Conservation (phyloP, 768 basidiomycete species). For the Tulasnella calospora region DNA sequence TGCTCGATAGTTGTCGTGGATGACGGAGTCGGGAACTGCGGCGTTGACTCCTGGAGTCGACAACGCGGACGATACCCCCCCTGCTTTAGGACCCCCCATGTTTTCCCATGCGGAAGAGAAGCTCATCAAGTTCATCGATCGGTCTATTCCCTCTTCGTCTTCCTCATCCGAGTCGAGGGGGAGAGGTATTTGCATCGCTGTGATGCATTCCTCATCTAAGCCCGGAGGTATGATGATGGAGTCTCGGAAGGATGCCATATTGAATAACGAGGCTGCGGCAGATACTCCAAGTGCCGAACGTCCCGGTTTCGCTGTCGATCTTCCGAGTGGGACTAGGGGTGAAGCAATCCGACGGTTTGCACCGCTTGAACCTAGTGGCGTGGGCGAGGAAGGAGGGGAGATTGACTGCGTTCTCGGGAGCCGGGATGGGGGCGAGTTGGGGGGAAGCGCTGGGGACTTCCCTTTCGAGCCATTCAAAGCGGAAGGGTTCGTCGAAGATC, state of each 20-base stretch:
- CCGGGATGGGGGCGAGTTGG: neutral
- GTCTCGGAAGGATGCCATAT: neutral
- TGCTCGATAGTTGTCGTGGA: constrained; percentile 81
- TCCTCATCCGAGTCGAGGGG: constrained; percentile 71
- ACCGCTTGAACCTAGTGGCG: neutral
- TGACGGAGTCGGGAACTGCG: constrained; percentile 43
- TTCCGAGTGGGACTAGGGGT: constrained; percentile 3
- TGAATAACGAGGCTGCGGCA: neutral
- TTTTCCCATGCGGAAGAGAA: constrained; percentile 63
- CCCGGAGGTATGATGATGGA: constrained; percentile 14
- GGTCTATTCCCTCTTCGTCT: constrained; percentile 40
- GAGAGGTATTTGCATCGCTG: constrained; percentile 68
- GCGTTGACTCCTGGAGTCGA: neutral
- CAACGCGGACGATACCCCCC: neutral
- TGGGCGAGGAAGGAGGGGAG: constrained; percentile 9
- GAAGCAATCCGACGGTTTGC: constrained; percentile 1
- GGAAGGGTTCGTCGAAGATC: constrained; percentile 11
- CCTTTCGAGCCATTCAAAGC: constrained; percentile 1
- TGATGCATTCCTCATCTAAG: constrained; percentile 49
- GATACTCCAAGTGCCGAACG: neutral
- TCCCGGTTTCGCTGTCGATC: neutral
- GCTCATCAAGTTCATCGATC: constrained; percentile 58
- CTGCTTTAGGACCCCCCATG: constrained; percentile 34
- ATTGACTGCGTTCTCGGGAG: neutral
- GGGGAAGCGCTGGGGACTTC: neutral